phyloP scores from a whole-genome alignment of 345 rosid genomes.

The Camelina hispida region DNA sequence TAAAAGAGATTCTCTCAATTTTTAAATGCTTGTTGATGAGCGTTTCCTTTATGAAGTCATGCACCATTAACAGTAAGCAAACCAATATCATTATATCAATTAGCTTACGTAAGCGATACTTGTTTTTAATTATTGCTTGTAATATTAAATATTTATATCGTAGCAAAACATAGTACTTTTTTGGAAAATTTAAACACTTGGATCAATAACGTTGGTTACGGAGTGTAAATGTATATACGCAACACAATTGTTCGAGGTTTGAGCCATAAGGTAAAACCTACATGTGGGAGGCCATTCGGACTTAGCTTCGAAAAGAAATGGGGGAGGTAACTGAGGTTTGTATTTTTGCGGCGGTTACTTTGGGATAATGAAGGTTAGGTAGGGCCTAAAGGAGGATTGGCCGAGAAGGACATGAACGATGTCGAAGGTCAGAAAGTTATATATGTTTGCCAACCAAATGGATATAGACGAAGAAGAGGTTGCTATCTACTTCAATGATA shows the following conservation, averaged over 20 bases:
- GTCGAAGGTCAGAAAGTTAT: slow-evolving; percentile 59
- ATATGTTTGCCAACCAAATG: slow-evolving; percentile 72
- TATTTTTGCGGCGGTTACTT: slow-evolving; percentile 77
- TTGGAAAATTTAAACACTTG: background rate
- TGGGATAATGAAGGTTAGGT: slow-evolving; percentile 57
- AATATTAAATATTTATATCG: background rate
- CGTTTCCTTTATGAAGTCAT: background rate
- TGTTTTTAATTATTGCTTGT: background rate
- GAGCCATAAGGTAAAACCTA: slow-evolving; percentile 50
- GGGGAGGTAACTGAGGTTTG: slow-evolving; percentile 73
- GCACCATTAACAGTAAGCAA: background rate
- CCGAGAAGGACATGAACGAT: slow-evolving; percentile 51
- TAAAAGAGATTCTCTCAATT: background rate
- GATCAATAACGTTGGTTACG: background rate
- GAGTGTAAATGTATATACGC: background rate
- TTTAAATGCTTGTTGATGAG: slow-evolving; percentile 3
- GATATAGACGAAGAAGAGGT: slow-evolving; percentile 69
- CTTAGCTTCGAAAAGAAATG: slow-evolving; percentile 62
- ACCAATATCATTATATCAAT: background rate
- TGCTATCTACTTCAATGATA: slow-evolving; percentile 72
- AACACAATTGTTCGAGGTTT: slow-evolving; percentile 36
- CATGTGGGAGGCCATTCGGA: slow-evolving; percentile 84
- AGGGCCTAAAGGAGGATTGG: slow-evolving; percentile 71
- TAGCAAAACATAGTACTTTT: background rate
- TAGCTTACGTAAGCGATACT: background rate